These are phyloP conservation scores for Coelastrella sp. DNA, from an alignment of 139 green algal species.

Conservation along the genomic window DNA sequence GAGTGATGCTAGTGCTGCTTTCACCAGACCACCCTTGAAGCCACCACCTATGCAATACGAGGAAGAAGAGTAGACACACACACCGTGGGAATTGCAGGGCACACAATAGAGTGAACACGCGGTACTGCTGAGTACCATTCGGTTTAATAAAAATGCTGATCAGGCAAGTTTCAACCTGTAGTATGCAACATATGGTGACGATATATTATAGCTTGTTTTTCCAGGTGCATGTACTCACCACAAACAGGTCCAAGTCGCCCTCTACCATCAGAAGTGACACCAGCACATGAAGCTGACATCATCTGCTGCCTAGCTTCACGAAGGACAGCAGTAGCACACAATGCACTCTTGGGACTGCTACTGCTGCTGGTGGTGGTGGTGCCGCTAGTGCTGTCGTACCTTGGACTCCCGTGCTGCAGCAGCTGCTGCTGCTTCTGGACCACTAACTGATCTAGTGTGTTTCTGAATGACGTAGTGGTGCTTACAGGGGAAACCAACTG, in stretches of 20 bases:
- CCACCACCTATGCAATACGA: neutral
- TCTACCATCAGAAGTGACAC: neutral
- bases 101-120: neutral
- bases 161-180: neutral
- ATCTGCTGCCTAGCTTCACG: slow-evolving; percentile 19
- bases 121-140: neutral
- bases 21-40: slow-evolving; percentile 15
- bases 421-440: slow-evolving; percentile 4
- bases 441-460: slow-evolving; percentile 20
- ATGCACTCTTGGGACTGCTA: neutral
- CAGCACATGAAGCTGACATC: neutral
- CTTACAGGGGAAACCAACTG: too few relatives aligned
- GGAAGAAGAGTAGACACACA: neutral
- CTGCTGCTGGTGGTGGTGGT: neutral
- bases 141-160: neutral
- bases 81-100: neutral
- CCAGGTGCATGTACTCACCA: neutral
- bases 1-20: neutral
- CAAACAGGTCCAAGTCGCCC: neutral
- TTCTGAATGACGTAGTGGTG: slow-evolving; percentile 21
- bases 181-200: neutral
- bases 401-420: too few relatives aligned
- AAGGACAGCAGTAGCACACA: neutral
- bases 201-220: too few relatives aligned
- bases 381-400: neutral